phyloP scores from a whole-genome alignment of 352 stramenopile species.

The Phytophthora rubi region DNA sequence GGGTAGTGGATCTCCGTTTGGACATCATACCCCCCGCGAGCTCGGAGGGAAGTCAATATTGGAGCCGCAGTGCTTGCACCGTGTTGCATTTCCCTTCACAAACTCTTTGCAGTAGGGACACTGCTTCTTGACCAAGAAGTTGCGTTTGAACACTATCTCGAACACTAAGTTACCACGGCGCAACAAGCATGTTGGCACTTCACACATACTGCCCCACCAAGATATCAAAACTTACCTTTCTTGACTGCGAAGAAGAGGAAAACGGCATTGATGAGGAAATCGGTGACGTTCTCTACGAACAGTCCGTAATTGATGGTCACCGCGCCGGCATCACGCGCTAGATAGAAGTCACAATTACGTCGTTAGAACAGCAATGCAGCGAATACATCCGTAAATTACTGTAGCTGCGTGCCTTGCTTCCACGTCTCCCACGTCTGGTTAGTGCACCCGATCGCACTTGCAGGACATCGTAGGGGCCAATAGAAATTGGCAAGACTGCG shows the following conservation, averaged over 20 bases:
- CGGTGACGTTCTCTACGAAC: slow-evolving; percentile 63
- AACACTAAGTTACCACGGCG: slow-evolving; percentile 35
- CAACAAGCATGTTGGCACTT: not conserved
- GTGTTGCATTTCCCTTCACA: slow-evolving; percentile 48
- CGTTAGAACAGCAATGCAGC: not conserved
- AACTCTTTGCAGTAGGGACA: slow-evolving; percentile 70
- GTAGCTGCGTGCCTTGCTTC: slow-evolving; percentile 43
- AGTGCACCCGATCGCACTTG: slow-evolving; percentile 30
- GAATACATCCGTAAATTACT: not conserved
- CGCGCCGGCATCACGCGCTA: slow-evolving; percentile 51
- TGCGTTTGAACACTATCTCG: slow-evolving; percentile 61
- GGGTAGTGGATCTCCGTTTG: not conserved
- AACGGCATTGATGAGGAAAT: slow-evolving; percentile 69
- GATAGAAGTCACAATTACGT: slow-evolving; percentile 6
- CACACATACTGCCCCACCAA: no score
- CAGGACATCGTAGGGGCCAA: slow-evolving; percentile 45
- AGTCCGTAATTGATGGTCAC: slow-evolving; percentile 69
- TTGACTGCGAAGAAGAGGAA: slow-evolving; percentile 74
- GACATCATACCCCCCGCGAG: not conserved
- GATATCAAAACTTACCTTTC: slow-evolving; percentile 39
- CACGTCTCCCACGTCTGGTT: slow-evolving; percentile 58
- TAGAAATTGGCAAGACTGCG: slow-evolving; percentile 64
- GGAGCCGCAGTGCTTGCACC: slow-evolving; percentile 29
- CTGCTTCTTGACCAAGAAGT: slow-evolving; percentile 60
- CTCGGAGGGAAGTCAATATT: slow-evolving; percentile 11